Conservation (phyloP, 306 rosid genomes). For the Sesbania bispinosa region DNA sequence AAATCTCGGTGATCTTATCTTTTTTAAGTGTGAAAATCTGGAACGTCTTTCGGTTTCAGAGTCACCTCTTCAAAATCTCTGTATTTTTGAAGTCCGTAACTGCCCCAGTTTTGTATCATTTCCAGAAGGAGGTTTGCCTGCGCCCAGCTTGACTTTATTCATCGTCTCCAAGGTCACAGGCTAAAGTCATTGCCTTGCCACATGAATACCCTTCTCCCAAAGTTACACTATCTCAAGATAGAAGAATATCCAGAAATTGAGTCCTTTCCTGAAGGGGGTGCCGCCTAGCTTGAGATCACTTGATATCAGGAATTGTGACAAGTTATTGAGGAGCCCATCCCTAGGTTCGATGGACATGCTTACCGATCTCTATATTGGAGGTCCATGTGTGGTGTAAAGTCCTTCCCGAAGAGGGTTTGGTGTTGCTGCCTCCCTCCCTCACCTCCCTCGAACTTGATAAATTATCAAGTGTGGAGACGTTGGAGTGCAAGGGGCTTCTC, state of each 20-base stretch:
- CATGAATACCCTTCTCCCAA: background rate
- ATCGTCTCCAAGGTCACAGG: fast-evolving
- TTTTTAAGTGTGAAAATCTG: background rate
- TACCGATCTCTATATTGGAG: background rate
- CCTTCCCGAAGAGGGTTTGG: background rate
- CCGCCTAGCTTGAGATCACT: background rate
- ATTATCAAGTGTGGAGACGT: background rate
- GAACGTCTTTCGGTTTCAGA: background rate
- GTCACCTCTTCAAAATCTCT: background rate
- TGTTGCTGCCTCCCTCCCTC: background rate
- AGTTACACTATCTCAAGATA: fast-evolving
- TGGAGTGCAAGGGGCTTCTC: background rate
- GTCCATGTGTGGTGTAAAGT: background rate
- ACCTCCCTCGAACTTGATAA: background rate
- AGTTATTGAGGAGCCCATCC: background rate
- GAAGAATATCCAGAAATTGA: background rate
- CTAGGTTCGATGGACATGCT: background rate
- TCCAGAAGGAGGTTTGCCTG: background rate
- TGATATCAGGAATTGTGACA: fast-evolving
- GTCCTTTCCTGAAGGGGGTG: background rate
- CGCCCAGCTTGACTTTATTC: background rate
- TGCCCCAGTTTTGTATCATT: background rate
- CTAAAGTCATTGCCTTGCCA: background rate
- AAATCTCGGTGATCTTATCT: fast-evolving
- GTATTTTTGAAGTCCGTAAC: fast-evolving